Evolutionary conservation across 2,329 filamentous ascomycete genomes (phyloP), one percentile per base, ranked within the genome.

Genomic region (Arachnopeziza araneosa): DNA sequence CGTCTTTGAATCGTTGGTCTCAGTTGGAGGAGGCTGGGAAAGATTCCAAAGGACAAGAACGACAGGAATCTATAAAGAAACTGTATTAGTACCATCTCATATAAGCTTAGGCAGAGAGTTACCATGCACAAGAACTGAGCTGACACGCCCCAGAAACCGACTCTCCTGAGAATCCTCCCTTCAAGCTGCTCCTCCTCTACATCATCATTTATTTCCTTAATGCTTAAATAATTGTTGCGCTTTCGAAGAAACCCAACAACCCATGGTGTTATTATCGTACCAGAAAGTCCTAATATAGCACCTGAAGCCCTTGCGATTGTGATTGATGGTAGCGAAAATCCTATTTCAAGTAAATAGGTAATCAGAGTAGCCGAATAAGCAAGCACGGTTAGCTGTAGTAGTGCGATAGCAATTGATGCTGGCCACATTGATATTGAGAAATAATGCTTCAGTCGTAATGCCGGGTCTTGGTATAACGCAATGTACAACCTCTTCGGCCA

Each of bases 351-450:
- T 2, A 83, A 71, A 61, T 80, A 83, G 0, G 80, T 82, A 51
- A 81, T 74, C 73, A 83, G 81, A 9, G 80, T 80, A 1, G 78
- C 76, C 0, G 78, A 75, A 66, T 82, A 83, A 2, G 78, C 79
- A 77, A 66, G 54, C 12, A 66, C 64, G 2, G 80, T 83, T 50
- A 83, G 73, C 63, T 82, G 80, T 22, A 82, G 73, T 9, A 82
- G 68, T n/a, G 77, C 77, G 14, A 79, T 66, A 2, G 79, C 74
- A n/a, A 81, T 71, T 0, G 80, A 82, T 1, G 80, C 74, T 2
- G 74, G 63, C 71, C 74, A 75, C 55, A 75, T 72, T 0, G 69
- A 59, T 19, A 71, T 72, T 10, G 63, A 66, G 57, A 73, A 73
- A 61, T 76, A 77, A 60, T 71, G 64, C 19, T 67, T 66, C 23